phyloP scores from a whole-genome alignment of 176 grass and related monocot species.

The Canna indica region DNA sequence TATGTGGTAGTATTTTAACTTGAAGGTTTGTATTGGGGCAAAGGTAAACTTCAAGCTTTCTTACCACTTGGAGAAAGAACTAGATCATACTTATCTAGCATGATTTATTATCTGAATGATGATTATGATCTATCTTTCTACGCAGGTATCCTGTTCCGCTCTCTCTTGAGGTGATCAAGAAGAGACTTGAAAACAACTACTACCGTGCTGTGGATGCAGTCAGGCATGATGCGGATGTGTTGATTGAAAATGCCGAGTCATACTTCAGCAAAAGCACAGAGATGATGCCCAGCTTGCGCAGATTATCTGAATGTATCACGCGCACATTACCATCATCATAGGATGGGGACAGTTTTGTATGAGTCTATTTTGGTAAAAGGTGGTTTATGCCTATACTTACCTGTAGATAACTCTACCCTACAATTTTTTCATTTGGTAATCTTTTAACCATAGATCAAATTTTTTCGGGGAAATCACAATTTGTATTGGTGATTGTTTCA shows the following conservation, averaged over 20 bases:
- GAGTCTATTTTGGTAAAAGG: too few relatives aligned
- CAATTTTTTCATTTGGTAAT: too few relatives aligned
- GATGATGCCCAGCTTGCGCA: conserved; percentile 45
- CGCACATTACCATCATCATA: conserved; percentile 41
- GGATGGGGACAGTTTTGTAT: conserved; percentile 7
- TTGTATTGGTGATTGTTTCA: too few relatives aligned
- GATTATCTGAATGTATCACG: conserved; percentile 43
- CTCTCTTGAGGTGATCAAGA: conserved; percentile 79
- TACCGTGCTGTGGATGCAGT: conserved; percentile 70
- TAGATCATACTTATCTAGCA: too few relatives aligned
- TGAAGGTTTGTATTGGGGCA: too few relatives aligned
- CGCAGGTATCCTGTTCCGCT: conserved; percentile 75
- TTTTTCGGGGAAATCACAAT: too few relatives aligned
- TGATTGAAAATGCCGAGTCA: conserved; percentile 50
- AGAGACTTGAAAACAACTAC: conserved; percentile 66
- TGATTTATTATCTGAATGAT: background rate
- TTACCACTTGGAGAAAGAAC: too few relatives aligned
- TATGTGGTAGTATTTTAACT: too few relatives aligned
- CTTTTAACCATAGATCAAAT: too few relatives aligned
- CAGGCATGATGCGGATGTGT: conserved; percentile 60
- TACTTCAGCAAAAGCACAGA: conserved; percentile 59
- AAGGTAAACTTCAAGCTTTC: too few relatives aligned
- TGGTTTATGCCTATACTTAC: too few relatives aligned
- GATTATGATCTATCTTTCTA: background rate
- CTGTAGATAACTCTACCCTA: too few relatives aligned